Evolutionary conservation across 148 eudicot species (phyloP).

Genomic region (Arbutus unedo): DNA sequence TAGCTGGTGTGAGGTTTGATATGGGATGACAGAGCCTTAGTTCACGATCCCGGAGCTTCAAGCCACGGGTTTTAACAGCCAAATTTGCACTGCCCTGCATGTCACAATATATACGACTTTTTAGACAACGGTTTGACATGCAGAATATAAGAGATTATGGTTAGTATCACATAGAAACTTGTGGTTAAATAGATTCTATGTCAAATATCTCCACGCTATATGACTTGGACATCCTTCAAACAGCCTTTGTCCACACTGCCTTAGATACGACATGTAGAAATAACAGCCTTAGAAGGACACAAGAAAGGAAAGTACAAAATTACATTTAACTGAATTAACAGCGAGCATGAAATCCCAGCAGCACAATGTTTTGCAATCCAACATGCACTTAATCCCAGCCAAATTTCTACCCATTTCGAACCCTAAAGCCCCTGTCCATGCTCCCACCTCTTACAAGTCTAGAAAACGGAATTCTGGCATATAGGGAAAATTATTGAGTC

Average conservation of each 20-base stretch:
- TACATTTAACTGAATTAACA: neutral
- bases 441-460: neutral
- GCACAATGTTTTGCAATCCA: neutral
- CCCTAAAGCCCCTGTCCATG: neutral
- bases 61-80: slow-evolving; percentile 44
- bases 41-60: slow-evolving; percentile 82
- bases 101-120: neutral
- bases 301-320: neutral
- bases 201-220: neutral
- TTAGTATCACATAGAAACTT: neutral
- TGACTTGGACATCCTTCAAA: neutral
- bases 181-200: too few relatives aligned
- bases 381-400: neutral
- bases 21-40: slow-evolving; percentile 65
- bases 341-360: neutral
- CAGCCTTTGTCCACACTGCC: neutral
- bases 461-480: neutral
- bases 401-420: neutral
- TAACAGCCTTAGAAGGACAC: neutral
- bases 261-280: neutral
- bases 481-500: neutral
- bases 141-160: neutral
- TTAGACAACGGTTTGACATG: neutral
- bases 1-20: slow-evolving; percentile 53
- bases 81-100: slow-evolving; percentile 75